A percentile compares a stretch with the other conserved stretches of the same genome.
Conservation (phyloP, 306 rosid genomes). For the Ziziphus jujuba region DNA sequence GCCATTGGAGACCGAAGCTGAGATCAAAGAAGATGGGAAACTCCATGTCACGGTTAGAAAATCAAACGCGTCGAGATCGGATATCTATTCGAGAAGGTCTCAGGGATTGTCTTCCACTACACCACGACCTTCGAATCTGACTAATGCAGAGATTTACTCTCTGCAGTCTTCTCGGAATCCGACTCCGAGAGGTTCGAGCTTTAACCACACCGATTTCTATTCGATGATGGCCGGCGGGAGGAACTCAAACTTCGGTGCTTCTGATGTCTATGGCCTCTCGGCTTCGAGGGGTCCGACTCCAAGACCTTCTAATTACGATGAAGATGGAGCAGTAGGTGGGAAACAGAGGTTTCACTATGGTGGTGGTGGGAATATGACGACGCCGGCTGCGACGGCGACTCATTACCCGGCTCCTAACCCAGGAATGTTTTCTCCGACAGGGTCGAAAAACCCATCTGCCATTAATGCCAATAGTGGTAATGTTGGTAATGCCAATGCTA, state of each 20-base stretch:
- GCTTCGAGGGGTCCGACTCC: conserved; percentile 83
- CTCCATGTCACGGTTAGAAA: conserved; percentile 74
- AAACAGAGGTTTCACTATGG: conserved; percentile 50
- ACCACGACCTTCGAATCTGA: conserved; percentile 76
- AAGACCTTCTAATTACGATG: conserved; percentile 65
- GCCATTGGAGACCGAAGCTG: conserved; percentile 63
- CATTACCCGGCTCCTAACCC: conserved; percentile 84
- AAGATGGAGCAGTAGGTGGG: conserved; percentile 41
- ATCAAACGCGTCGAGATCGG: conserved; percentile 82
- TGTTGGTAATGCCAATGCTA: conserved; percentile 28
- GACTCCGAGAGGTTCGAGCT: conserved; percentile 82
- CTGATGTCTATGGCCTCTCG: conserved; percentile 64
- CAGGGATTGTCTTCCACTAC: conserved; percentile 67
- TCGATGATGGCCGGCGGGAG: conserved; percentile 81
- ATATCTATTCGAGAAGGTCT: conserved; percentile 70
- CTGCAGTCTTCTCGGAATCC: conserved; percentile 74
- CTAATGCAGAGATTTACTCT: conserved; percentile 86
- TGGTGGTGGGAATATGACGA: conserved; percentile 18
- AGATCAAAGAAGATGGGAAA: conserved; percentile 76
- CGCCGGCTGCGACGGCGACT: conserved; percentile 27
- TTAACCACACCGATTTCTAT: conserved; percentile 79
- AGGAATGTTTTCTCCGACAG: conserved; percentile 75
- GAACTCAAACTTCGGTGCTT: conserved; percentile 62
- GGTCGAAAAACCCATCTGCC: conserved; percentile 36
- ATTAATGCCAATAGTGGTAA: conserved; percentile 21